Base-by-base conservation (phyloP, 257 asterid species). In the Capsicum rhomboideum region DNA sequence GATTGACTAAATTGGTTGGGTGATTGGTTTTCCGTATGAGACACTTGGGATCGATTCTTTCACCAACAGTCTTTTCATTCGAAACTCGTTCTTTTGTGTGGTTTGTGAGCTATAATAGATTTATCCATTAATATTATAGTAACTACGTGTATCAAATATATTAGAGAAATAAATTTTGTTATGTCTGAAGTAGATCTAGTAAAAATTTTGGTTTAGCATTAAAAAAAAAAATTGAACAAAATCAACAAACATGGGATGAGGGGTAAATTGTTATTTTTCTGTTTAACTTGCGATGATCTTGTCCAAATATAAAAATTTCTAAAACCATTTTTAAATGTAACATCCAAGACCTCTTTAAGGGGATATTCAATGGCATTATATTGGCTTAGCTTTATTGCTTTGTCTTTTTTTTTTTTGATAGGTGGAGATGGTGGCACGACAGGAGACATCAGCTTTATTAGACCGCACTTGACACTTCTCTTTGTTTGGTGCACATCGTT, bases 381-480 rank as follows among this genome's bases (percentile, higher is more conserved):
- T 6, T 21, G 29, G 23, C 18, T 31, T 26, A 46, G 13, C 23
- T 54, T 63, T 75, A 49, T 58, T 74, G 46, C 17, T 79, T 26
- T 55, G 61, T 28, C 26, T 6, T 44, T 34, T 3, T 42, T 74
- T 3, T 23, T 42, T 86, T 68, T n/a, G 40, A 84, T 86, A 96
- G 99, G 95, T 92, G 98, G 98, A 94, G 98, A 91, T 94, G 98
- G 99, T 85, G 92, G 91, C 91, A 96, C 56, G 93, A 93, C 91
- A 89, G 92, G 83, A 94, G 98, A 85, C 90, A 87, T 89, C 96
- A 90, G 88, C 93, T 96, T 90, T 91, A 94, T 86, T 96, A 88
- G 89, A 46, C 66, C 87, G 58, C 46, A 28, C 17, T 16, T 20
- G 11, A 8, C 80, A 49, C 34, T 17, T 23, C 69, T 34, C 18